Evolutionary conservation across 2,329 filamentous ascomycete species (phyloP).

Genomic region (Clarireedia paspali): DNA sequence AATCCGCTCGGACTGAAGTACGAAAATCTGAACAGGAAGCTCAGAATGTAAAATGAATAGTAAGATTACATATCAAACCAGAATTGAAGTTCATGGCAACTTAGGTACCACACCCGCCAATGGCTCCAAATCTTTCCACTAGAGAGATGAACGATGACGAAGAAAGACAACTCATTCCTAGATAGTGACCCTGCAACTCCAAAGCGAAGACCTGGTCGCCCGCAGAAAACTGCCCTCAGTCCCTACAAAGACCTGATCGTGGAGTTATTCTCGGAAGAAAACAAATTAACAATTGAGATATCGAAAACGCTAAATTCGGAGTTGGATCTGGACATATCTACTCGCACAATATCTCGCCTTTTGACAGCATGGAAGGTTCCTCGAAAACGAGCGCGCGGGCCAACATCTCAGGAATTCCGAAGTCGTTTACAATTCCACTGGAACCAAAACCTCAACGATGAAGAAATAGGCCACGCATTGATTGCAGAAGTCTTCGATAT

Average conservation of each 20-base stretch:
- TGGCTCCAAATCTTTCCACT: background rate
- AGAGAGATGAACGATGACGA: background rate
- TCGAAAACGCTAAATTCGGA: slow-evolving; percentile 22
- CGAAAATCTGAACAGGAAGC: too few relatives aligned
- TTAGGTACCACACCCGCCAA: too few relatives aligned
- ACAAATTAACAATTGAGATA: slow-evolving; percentile 24
- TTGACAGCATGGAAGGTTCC: slow-evolving; percentile 25
- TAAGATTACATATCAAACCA: too few relatives aligned
- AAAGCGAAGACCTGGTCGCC: slow-evolving; percentile 21
- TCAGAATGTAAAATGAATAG: too few relatives aligned
- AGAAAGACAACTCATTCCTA: background rate
- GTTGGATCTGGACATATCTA: slow-evolving; percentile 24
- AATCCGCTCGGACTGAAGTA: too few relatives aligned
- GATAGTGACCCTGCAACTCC: background rate
- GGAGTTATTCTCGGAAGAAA: slow-evolving; percentile 21
- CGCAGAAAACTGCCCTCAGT: slow-evolving; percentile 21
- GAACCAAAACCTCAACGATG: slow-evolving; percentile 27
- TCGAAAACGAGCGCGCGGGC: slow-evolving; percentile 21
- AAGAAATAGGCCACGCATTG: slow-evolving; percentile 22
- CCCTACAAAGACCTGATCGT: slow-evolving; percentile 25
- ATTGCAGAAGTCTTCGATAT: slow-evolving; percentile 24
- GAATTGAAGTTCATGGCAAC: too few relatives aligned
- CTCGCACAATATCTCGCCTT: slow-evolving; percentile 24
- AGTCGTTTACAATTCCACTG: slow-evolving; percentile 23
- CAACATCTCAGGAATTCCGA: slow-evolving; percentile 19